A percentile compares a stretch with the other conserved stretches of the same genome.
Evolutionary conservation across 2,329 filamentous ascomycete species (phyloP).

Genomic region (Phialophora expanda): DNA sequence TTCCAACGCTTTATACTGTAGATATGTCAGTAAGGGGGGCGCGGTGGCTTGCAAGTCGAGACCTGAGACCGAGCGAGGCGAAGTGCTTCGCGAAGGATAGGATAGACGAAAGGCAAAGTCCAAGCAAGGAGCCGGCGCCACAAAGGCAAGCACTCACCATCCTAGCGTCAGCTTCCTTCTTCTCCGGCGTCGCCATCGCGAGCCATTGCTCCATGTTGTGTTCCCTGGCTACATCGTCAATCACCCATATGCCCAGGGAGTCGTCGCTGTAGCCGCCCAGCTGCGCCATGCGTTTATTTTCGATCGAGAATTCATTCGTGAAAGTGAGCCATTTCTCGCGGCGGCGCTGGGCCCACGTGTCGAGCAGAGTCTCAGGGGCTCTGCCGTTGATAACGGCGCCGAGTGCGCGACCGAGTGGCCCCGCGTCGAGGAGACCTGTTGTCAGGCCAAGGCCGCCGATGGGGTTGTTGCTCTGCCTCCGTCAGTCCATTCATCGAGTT

Average conservation of each 20-base stretch:
- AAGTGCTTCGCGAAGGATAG: neutral
- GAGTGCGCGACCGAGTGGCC: conserved; percentile 27
- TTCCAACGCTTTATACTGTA: conserved; percentile 28
- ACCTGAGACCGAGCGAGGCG: neutral
- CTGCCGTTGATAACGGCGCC: conserved; percentile 28
- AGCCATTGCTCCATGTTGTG: conserved; percentile 36
- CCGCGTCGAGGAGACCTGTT: conserved; percentile 35
- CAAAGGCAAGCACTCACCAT: neutral
- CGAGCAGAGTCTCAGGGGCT: conserved; percentile 28
- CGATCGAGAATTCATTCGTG: conserved; percentile 32
- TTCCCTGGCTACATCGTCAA: conserved; percentile 29
- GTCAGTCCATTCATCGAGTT: neutral
- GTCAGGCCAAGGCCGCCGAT: conserved; percentile 37
- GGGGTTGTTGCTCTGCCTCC: conserved; percentile 35
- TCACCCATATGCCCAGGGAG: conserved; percentile 28
- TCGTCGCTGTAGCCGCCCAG: conserved; percentile 31
- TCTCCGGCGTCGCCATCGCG: conserved; percentile 30
- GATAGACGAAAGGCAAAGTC: neutral
- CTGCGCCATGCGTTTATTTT: conserved; percentile 32
- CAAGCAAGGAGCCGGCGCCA: neutral
- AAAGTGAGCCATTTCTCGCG: conserved; percentile 34
- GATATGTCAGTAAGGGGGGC: neutral
- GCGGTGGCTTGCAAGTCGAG: neutral
- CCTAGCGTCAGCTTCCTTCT: conserved; percentile 30
- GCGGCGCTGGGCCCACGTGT: conserved; percentile 28